Conservation (phyloP, 2,329 filamentous ascomycete species). For the Alternaria brassicicola region DNA sequence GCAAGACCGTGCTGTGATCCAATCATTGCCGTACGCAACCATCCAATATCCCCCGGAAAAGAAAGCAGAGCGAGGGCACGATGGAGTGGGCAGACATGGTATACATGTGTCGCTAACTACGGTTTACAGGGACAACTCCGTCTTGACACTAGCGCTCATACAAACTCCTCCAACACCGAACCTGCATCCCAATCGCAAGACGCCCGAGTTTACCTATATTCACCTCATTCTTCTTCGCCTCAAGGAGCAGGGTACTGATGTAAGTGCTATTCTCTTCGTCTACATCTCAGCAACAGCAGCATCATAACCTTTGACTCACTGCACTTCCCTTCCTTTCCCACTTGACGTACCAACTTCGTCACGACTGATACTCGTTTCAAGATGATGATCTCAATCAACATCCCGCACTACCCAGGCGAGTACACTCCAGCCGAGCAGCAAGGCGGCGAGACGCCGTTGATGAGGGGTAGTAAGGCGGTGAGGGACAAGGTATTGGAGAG, state of each 20-base stretch:
- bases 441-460: conserved; percentile 62
- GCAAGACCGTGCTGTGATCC: conserved; percentile 36
- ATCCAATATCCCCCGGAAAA: background rate
- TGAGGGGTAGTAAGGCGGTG: conserved; percentile 65
- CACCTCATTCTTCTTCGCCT: conserved; percentile 79
- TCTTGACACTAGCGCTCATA: conserved; percentile 72
- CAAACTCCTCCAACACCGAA: conserved; percentile 52
- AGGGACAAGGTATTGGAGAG: conserved; percentile 75
- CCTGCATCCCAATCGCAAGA: conserved; percentile 36
- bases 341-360: background rate
- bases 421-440: conserved; percentile 72
- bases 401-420: conserved; percentile 78
- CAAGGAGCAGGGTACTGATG: conserved; percentile 74
- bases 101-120: background rate
- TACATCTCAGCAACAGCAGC: background rate
- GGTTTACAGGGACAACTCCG: conserved; percentile 55
- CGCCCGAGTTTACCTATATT: conserved; percentile 70
- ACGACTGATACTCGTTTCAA: background rate
- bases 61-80: background rate
- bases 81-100: background rate
- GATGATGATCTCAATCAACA: conserved; percentile 83
- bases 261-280: background rate
- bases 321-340: background rate
- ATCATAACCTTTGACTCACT: background rate
- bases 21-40: conserved; percentile 47